phyloP scores from a whole-genome alignment of 345 rosid species.

The Eucalyptus fibrosa region DNA sequence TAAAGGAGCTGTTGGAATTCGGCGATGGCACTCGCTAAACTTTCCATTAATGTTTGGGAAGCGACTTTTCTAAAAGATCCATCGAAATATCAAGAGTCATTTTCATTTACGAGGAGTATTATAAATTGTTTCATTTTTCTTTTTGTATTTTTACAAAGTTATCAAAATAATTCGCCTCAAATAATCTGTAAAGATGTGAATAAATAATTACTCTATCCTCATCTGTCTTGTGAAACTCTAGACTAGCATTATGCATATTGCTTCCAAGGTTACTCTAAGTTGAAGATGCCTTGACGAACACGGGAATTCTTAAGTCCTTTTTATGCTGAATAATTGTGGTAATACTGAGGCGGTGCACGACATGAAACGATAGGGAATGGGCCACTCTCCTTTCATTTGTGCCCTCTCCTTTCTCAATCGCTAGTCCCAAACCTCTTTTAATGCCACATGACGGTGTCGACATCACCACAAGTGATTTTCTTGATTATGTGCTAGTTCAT shows the following conservation, averaged over 20 bases:
- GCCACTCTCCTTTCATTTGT: neutral
- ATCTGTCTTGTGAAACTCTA: neutral
- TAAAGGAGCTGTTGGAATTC: neutral
- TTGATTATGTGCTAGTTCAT: neutral
- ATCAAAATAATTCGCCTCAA: neutral
- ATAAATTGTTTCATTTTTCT: neutral
- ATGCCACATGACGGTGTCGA: neutral
- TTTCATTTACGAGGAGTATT: neutral
- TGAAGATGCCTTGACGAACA: neutral
- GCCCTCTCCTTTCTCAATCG: neutral
- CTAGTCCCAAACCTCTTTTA: neutral
- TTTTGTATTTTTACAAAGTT: neutral
- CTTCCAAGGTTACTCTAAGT: neutral
- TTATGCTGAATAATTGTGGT: neutral
- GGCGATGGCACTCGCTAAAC: neutral
- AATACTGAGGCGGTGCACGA: neutral
- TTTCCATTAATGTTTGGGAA: neutral
- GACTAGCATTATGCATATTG: neutral
- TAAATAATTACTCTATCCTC: neutral
- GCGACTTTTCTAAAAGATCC: neutral
- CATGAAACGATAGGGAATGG: neutral
- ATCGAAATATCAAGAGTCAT: neutral
- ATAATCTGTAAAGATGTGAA: neutral
- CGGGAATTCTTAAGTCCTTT: neutral
- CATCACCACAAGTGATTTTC: neutral